phyloP scores from a whole-genome alignment of 345 rosid genomes.

The Linum usitatissimum region DNA sequence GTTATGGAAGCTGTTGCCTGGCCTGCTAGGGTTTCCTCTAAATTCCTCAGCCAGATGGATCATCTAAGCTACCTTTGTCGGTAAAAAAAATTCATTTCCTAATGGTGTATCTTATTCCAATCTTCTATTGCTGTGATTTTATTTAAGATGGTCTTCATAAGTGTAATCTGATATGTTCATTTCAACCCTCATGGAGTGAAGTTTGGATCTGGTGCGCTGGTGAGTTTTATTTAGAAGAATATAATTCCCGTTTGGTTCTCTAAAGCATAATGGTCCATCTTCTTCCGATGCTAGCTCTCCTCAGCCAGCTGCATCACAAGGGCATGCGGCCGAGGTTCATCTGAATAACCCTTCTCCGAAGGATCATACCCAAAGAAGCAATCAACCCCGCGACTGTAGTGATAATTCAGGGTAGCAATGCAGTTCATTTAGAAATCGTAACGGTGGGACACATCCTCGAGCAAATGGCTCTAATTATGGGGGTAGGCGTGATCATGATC shows the following conservation, averaged over 20 bases:
- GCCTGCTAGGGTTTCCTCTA: slow-evolving; percentile 34
- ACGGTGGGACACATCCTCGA: slow-evolving; percentile 36
- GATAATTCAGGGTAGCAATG: slow-evolving; percentile 51
- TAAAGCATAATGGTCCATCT: slow-evolving; percentile 20
- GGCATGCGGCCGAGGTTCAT: slow-evolving; percentile 24
- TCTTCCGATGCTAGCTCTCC: slow-evolving; percentile 29
- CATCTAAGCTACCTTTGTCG: slow-evolving; percentile 16
- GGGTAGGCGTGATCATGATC: slow-evolving; percentile 68
- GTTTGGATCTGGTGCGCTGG: too few relatives aligned
- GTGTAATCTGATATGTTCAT: too few relatives aligned
- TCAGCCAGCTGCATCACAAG: slow-evolving; percentile 34
- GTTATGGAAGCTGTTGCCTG: slow-evolving; percentile 53
- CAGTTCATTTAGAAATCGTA: slow-evolving; percentile 53
- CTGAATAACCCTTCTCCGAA: slow-evolving; percentile 37
- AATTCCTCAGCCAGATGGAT: slow-evolving; percentile 26
- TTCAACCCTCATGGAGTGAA: too few relatives aligned
- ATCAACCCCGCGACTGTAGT: slow-evolving; percentile 38
- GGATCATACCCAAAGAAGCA: slow-evolving; percentile 43
- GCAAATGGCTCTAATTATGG: slow-evolving; percentile 63
- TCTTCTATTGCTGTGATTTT: too few relatives aligned
- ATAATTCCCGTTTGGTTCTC: not conserved
- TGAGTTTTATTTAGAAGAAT: not conserved
- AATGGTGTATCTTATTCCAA: too few relatives aligned
- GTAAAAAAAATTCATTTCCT: not conserved
- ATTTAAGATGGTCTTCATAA: too few relatives aligned